Evolutionary conservation across 768 basidiomycete species (phyloP), one percentile per base, ranked within the genome.

Genomic region (Termitomyces sp.): DNA sequence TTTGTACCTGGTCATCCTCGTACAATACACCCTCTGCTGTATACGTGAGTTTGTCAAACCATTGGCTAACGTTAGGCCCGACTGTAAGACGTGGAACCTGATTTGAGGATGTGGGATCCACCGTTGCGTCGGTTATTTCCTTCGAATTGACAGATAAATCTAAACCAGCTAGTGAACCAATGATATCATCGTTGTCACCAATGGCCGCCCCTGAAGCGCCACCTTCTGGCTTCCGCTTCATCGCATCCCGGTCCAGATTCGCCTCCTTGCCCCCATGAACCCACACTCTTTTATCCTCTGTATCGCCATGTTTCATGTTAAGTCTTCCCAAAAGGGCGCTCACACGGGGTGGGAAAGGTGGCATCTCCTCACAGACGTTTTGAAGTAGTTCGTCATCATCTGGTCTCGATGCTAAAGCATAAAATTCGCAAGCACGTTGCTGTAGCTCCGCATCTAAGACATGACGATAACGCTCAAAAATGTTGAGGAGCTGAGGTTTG

Each of bases 331-430:
- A 78, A 8, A 99, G 78, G 2, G 95, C 89, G 59, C 94, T 96
- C 64, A 93, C 91, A 49, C 97, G 85, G 54, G 96, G 91, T 4
- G 96, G 95, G 81, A 97, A 99, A 4, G 96, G 95, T 1, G 97
- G 97, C 88, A 99, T 98, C 74, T 98, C 97, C 71, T 98, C 97
- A 70, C 95, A 98, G 15, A 98, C 85, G 62, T 93, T 92, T 69
- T 95, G 91, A 45, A 99, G 77, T 46, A 98, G 80, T 63, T 95
- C 95, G 66, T 98, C 95, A 37, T 95, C 93, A 52, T 95, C 93
- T 20, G 88, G 77, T 39, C 93, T 80, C 27, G 81, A 85, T 12
- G 96, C 90, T 20, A 99, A 78, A 0, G 93, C 89, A 61, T 91
- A 90, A 70, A 94, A 98, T 74, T 99, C 97, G 83, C 96, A 98